Base-by-base conservation (phyloP, 495 filamentous ascomycete genomes). In the Aspergillus conjunctus region DNA sequence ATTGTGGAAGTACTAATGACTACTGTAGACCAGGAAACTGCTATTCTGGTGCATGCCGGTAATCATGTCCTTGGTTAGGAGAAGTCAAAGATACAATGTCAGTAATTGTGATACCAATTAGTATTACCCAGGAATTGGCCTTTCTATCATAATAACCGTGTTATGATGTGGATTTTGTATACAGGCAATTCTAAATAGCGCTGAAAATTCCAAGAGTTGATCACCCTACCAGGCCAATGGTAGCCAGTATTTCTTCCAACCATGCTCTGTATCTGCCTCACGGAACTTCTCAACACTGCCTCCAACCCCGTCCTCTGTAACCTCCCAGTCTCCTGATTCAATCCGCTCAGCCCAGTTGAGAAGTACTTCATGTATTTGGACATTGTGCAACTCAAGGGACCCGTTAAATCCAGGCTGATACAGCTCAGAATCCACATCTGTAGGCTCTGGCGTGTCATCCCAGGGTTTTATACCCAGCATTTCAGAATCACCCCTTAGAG, bases 341-440 rank as follows among this genome's bases (percentile, higher is more conserved):
- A 53, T 30, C 31, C 51, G 51, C 51, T 53, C 51, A 0, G 51
- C 51, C 51, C 51, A 53, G 31, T 18, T 53, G 6, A 21, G 14
- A 0, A 34, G 51, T 14, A 34, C 51, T 3, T 33, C n/a, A 20
- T 53, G 31, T 14, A 53, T 20, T 20, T 15, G 51, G 4, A 17
- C 12, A 15, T 32, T 22, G 8, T 20, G 51, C 4, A 7, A 1
- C 12, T 10, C 6, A 4, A 53, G 5, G 34, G 17, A 37, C 51
- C 26, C 26, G 21, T 53, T 53, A 37, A 17, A 32, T 17, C 7
- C 26, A 20, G 30, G n/a, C 51, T 53, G 51, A n/a, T 53, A 53
- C 1, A 53, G 31, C 14, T n/a, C 31, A 10, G 30, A 32, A 14
- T 34, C n/a, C 11, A 1, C 14, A 37, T 53, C 51, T 37, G 31